Base-by-base conservation (phyloP, 805 yeast genomes). In the Wickerhamomyces xylosicus region DNA sequence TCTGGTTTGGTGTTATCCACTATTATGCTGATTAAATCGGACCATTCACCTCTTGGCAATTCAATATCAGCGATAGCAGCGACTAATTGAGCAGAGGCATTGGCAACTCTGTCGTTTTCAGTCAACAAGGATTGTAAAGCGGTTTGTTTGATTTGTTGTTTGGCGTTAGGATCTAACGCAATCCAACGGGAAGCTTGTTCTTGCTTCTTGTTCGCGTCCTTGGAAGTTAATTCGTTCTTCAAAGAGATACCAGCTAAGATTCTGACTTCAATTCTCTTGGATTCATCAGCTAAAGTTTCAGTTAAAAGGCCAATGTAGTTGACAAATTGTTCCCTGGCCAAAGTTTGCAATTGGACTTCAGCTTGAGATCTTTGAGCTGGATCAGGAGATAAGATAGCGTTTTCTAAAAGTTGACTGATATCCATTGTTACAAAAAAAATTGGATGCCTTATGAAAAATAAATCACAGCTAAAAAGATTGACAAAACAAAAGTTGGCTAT, bases 41-140 rank as follows among this genome's bases (percentile, higher is more conserved):
- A 78, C 98, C 98, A 92, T 55, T 82, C 85, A 47, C 71, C 71
- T 45, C 81, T 66, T 35, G 97, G 97, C 47, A 92, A 69, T 59
- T 92, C 98, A 41, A 90, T 85, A 46, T 81, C 90, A n/a, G 97
- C 98, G 51, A 92, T 85, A 10, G 97, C 95, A 27, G 97, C 95
- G 37, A 92, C 90, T 15, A 90, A 69, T 66, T 90, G 97, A 19
- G 98, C 95, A 19, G 90, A 81, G 21, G 95, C 72, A 41, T 79
- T 77, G 25, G 95, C 92, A 40, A 90, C 95, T 53, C 85, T 74
- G 47, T 75, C 83, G 50, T 77, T 75, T n/a, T 64, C 57, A 15
- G 84, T 69, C 40, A 79, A 58, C 40, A 92, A 72, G 3, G 89
- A 74, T 34, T 63, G 62, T 37, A 90, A 59, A 0, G 86, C 71